Evolutionary conservation across 192 early-diverging fungal species (phyloP).

Genomic region (Allomyces macrogynus): DNA sequence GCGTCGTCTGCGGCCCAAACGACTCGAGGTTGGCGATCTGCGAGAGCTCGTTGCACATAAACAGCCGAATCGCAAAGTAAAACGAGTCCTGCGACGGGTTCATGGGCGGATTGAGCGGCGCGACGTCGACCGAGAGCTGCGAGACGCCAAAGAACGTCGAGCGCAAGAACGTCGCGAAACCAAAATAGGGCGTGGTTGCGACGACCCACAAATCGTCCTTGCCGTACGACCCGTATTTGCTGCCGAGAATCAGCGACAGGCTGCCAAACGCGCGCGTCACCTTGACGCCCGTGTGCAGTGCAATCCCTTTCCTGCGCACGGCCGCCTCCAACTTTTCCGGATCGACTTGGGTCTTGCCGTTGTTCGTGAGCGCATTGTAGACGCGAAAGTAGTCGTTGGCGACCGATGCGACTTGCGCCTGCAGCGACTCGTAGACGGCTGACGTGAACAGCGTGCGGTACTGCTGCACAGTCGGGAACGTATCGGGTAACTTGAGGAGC

Average conservation of each 20-base stretch:
- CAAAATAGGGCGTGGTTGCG: not conserved
- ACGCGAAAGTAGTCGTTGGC: not conserved
- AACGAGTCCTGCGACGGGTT: not conserved
- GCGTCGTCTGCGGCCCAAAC: not conserved
- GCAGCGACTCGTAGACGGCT: not conserved
- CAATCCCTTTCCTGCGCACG: too few relatives aligned
- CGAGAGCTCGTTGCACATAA: not conserved
- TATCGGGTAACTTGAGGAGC: not conserved
- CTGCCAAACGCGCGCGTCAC: too few relatives aligned
- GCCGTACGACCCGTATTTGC: not conserved
- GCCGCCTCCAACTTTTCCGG: too few relatives aligned
- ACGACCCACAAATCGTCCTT: not conserved
- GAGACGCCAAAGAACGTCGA: not conserved
- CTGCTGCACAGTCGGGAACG: not conserved
- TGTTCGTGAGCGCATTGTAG: too few relatives aligned
- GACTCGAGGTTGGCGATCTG: not conserved
- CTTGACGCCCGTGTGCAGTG: too few relatives aligned
- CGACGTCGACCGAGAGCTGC: too few relatives aligned
- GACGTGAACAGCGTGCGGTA: not conserved
- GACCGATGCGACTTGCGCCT: not conserved
- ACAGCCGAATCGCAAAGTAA: slow-evolving; percentile 2
- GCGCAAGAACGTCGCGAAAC: not conserved
- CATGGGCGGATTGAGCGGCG: too few relatives aligned
- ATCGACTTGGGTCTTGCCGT: too few relatives aligned
- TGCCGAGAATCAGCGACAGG: too few relatives aligned